Conservation (phyloP, 306 rosid species). For the Rubus idaeus region DNA sequence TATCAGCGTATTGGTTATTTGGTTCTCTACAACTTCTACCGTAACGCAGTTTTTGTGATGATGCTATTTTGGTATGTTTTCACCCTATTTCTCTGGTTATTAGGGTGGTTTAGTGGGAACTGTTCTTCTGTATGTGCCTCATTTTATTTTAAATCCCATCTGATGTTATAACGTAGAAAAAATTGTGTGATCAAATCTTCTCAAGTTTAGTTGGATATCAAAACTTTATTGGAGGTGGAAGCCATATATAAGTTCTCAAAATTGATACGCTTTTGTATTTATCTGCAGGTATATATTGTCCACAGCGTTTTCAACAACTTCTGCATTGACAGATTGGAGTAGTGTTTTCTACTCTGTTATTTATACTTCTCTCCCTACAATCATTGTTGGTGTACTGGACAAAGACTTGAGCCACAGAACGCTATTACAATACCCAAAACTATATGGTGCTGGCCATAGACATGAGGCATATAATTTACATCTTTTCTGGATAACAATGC, state of each 20-base stretch:
- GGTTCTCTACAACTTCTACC: slow-evolving; percentile 94
- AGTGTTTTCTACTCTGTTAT: slow-evolving; percentile 93
- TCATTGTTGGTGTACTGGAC: slow-evolving; percentile 91
- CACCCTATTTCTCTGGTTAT: not conserved
- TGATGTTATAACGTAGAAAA: slow-evolving; percentile 1
- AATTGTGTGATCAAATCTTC: not conserved
- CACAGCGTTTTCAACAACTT: slow-evolving; percentile 87
- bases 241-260: not conserved
- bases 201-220: not conserved
- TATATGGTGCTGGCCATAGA: slow-evolving; percentile 85
- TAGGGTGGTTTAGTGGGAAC: not conserved
- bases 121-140: not conserved
- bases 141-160: not conserved
- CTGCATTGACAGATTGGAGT: slow-evolving; percentile 98
- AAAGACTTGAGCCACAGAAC: slow-evolving; percentile 82
- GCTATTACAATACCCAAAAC: slow-evolving; percentile 68
- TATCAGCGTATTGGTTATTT: slow-evolving; percentile 95
- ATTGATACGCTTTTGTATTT: slow-evolving; percentile 20
- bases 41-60: slow-evolving; percentile 95
- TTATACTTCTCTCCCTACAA: slow-evolving; percentile 92
- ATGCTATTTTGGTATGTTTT: slow-evolving; percentile 88
- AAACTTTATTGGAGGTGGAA: not conserved
- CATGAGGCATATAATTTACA: slow-evolving; percentile 85
- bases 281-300: slow-evolving; percentile 74
- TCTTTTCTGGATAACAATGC: slow-evolving; percentile 89